Base-by-base conservation (phyloP, 1,284 basidiomycete genomes). In the Hypsizygus ulmarius region DNA sequence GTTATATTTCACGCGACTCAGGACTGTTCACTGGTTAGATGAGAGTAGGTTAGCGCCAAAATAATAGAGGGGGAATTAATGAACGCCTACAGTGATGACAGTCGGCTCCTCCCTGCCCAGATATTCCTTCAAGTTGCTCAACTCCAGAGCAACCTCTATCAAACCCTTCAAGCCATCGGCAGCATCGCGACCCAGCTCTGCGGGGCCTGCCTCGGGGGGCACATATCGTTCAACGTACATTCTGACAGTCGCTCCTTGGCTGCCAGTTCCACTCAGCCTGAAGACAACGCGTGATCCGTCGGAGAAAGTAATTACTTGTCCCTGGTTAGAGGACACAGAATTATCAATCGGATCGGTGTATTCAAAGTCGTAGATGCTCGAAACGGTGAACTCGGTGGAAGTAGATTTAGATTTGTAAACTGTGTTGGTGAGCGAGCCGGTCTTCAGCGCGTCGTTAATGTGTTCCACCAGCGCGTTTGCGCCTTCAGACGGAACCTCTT, bases 291-390 rank as follows among this genome's bases (percentile, higher is more conserved):
- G 81, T 44, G 86, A 90, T 15, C 95, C 96, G 65, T 99, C 96
- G 29, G 74, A 73, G 70, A 99, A 99, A 53, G 81, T 82, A 64
- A 97, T 83, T 66, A 95, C 90, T 61, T 98, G 87, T 5, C 97
- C 97, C 69, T 99, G 97, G 71, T 98, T 97, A 72, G 87, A 90
- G 59, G 88, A 92, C 54, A 98, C 83, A 44, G 89, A 93, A 47
- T 85, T 78, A 68, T 99, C 97, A 67, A 99, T 97, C 15, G 96
- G 97, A 70, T 99, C 97, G 36, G 86, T 97, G 80, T 99, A 99
- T 63, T 87, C 81, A 66, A 99, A 99, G 77, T 95, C 87, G 70
- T 85, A 88, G 35, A 88, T 75, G 27, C 83, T 79, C 18, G 81
- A 80, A 53, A 98, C 85, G 50, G 79, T 86, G 76, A 97, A 99